Evolutionary conservation across 768 basidiomycete genomes (phyloP), one percentile per base, ranked within the genome.

Genomic region (Mycena rosella): DNA sequence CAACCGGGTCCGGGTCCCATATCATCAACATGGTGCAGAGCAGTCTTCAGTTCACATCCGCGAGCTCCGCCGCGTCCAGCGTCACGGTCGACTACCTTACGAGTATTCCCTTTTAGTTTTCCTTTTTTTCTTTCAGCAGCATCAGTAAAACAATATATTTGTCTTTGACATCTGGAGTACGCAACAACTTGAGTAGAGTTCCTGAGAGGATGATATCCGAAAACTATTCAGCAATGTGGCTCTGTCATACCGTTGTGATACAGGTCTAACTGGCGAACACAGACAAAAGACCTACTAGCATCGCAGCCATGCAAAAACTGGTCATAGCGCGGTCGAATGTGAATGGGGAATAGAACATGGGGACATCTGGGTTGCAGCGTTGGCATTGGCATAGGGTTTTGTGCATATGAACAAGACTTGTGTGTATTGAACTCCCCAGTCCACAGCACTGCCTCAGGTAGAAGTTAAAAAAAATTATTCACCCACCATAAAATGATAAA

Each of bases 21-120:
- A 29, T 63, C 53, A 55, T 63, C 42, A 32, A 63, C 52, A 63
- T 63, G 15, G 30, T 24, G 32, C 62, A 63, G 53, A 56, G 26
- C 24, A 48, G 45, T 22, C 27, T 5, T 14, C 20, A 32, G 15
- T 42, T 63, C 27, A n/a, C 62, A 6, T 63, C 62, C 29, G 52
- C 38, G 14, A 54, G 44, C 34, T 26, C 59, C 22, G 17, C 48
- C 26, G 24, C 34, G 14, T 24, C 32, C 48, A 51, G 34, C n/a
- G n/a, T n/a, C n/a, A n/a, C n/a, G n/a, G n/a, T n/a, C n/a, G n/a
- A n/a, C n/a, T n/a, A n/a, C n/a, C n/a, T 38, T 54, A 34, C 53
- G 53, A 54, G 53, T 42, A 55, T 55, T 55, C 54, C 54, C 36
- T 55, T 55, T 55, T 55, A 55, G 54, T 55, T 55, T 40, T 55